Conservation (phyloP, 495 filamentous ascomycete genomes). For the Xylaria scruposa region DNA sequence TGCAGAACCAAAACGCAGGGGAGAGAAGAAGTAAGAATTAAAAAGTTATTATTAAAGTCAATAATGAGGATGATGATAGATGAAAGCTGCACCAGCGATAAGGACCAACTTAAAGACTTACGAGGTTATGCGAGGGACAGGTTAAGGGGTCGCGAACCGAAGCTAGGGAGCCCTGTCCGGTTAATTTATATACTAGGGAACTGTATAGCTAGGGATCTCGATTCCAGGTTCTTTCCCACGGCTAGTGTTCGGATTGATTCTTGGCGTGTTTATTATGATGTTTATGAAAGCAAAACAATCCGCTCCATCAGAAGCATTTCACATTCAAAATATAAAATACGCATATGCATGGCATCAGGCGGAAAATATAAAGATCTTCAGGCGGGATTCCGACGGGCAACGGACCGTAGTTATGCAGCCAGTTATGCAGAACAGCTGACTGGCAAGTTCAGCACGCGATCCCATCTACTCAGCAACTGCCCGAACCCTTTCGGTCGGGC, state of each 20-base stretch:
- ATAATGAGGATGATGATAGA: neutral
- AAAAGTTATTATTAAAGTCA: slow-evolving; percentile 11
- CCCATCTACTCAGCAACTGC: neutral
- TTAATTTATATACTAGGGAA: slow-evolving; percentile 7
- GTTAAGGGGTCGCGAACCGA: neutral
- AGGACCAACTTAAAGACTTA: neutral
- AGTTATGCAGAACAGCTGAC: neutral
- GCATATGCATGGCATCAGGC: neutral
- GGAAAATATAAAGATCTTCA: neutral
- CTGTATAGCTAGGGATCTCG: neutral
- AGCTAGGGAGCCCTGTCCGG: slow-evolving; percentile 10
- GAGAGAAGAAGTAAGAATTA: slow-evolving; percentile 10
- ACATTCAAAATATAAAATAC: neutral
- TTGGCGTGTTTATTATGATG: too few species aligned
- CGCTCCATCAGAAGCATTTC: neutral
- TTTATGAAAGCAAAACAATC: neutral
- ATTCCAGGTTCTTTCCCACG: neutral
- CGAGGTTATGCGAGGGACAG: neutral
- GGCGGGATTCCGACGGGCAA: neutral
- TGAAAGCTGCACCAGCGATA: neutral
- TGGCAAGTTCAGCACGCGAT: slow-evolving; percentile 1
- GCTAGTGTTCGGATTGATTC: neutral
- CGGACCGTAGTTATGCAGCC: neutral
- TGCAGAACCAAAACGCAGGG: neutral
- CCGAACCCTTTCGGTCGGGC: slow-evolving; percentile 16